Percentiles rank a stretch among this genome's conserved stretches.
phyloP scores from a whole-genome alignment of 371 early-diverging fungal species.

The Apophysomyces elegans region DNA sequence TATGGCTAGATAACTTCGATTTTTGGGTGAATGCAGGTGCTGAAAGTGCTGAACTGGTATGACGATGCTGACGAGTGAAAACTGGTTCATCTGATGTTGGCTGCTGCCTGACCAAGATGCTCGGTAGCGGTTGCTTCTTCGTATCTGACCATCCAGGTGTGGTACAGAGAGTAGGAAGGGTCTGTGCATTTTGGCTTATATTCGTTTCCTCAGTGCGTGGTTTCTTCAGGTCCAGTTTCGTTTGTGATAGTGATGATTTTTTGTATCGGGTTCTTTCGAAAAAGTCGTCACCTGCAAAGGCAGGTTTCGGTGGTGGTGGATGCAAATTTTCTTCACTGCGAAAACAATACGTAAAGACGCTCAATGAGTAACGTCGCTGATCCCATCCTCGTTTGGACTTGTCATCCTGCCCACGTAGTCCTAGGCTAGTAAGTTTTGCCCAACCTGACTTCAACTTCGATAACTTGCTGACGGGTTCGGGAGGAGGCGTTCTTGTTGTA shows the following conservation, averaged over 20 bases:
- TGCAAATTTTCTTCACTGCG: conserved; percentile 5
- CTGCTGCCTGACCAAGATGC: conserved; percentile 12
- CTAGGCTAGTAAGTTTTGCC: conserved; percentile 18
- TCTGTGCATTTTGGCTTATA: conserved; percentile 7
- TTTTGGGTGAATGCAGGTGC: conserved; percentile 12
- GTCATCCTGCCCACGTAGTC: conserved; percentile 8
- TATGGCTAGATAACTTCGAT: conserved; percentile 23
- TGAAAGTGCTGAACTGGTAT: conserved; percentile 17
- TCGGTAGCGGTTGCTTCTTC: conserved; percentile 9
- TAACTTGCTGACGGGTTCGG: conserved; percentile 24
- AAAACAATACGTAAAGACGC: background rate
- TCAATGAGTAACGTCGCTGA: conserved; percentile 8
- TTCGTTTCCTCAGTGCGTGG: background rate
- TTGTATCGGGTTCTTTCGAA: conserved; percentile 23
- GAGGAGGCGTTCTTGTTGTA: conserved; percentile 17
- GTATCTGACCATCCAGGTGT: background rate
- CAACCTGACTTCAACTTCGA: conserved; percentile 32
- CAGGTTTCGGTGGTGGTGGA: background rate
- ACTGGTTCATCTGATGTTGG: conserved; percentile 12
- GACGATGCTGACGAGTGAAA: conserved; percentile 13
- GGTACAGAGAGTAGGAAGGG: background rate
- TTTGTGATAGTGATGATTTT: conserved; percentile 11
- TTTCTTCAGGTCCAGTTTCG: conserved; percentile 13
- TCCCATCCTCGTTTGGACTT: conserved; percentile 9
- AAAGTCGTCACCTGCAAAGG: conserved; percentile 22